Conservation (phyloP, 2,329 filamentous ascomycete species). For the Pestalotiopsis sp. region DNA sequence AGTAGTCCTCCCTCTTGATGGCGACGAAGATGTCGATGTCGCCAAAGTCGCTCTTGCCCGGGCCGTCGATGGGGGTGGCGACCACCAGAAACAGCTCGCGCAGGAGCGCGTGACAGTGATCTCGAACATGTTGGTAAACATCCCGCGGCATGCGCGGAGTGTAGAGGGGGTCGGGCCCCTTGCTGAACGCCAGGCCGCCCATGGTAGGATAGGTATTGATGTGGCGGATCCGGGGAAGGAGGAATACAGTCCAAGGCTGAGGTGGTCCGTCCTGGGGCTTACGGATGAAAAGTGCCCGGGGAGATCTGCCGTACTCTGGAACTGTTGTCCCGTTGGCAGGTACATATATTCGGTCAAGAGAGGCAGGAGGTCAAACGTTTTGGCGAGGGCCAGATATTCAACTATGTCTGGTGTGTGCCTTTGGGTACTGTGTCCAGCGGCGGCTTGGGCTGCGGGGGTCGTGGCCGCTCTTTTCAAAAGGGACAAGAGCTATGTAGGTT, state of each 20-base stretch:
- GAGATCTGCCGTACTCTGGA: too few relatives aligned
- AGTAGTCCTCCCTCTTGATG: slow-evolving; percentile 24
- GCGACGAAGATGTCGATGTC: slow-evolving; percentile 72
- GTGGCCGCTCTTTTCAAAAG: too few relatives aligned
- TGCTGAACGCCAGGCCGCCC: slow-evolving; percentile 65
- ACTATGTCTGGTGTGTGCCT: too few relatives aligned
- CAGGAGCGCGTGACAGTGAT: slow-evolving; percentile 46
- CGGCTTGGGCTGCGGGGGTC: too few relatives aligned
- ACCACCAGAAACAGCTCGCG: slow-evolving; percentile 53
- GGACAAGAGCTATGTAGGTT: too few relatives aligned
- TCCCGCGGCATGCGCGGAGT: slow-evolving; percentile 66
- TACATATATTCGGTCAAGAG: too few relatives aligned
- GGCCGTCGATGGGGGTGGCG: slow-evolving; percentile 65
- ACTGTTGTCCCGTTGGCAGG: too few relatives aligned
- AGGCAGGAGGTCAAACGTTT: too few relatives aligned
- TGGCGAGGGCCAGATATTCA: too few relatives aligned
- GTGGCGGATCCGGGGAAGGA: not conserved
- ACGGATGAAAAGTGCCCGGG: too few relatives aligned
- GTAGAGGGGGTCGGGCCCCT: slow-evolving; percentile 43
- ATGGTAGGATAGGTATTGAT: slow-evolving; percentile 42
- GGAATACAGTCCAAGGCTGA: not conserved
- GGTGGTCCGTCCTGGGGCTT: too few relatives aligned
- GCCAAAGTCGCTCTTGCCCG: slow-evolving; percentile 64
- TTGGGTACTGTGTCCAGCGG: too few relatives aligned
- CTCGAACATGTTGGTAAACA: slow-evolving; percentile 56